Base-by-base conservation (phyloP, 768 basidiomycete genomes). In the Phylloporus sp. region DNA sequence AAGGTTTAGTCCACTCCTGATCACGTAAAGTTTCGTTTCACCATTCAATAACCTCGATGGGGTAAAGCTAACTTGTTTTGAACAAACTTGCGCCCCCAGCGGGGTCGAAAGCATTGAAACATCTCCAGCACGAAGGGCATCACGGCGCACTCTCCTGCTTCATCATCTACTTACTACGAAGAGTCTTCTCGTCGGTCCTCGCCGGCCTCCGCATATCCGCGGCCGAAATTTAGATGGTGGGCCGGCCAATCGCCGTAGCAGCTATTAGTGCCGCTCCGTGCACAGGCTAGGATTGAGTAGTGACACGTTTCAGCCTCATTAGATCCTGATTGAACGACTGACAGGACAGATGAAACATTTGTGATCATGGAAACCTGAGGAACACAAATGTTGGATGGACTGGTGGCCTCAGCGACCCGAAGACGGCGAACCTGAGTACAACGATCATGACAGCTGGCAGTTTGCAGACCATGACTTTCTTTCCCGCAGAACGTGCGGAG, bases 241-340 rank as follows among this genome's bases (percentile, higher is more conserved):
- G 31, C 51, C 54, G 46, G 35, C 43, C 53, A 53, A 49, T 61
- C 55, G 31, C 56, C 45, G 52, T 40, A 38, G 38, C 5, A 24
- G 8, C 20, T 41, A 57, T 40, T 59, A 34, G 16, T 41, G 16
- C 60, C 45, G 34, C 31, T 34, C 23, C 44, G 47, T 43, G 53
- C 45, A 45, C 53, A 49, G 36, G 35, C 24, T 55, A 52, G 23
- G 51, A 35, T 36, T 41, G 55, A 55, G 32, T 16, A 55, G 32
- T 16, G 52, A 63, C 57, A 54, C 53, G 64, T 57, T 68, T 66
- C 55, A 60, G 35, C 58, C 63, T 58, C 58, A 60, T 45, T 55
- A 62, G 53, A 41, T 47, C 55, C 60, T 42, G 54, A 59, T 55
- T 22, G 51, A 45, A 20, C 31, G 42, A 44, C 26, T 45, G 56